These are phyloP conservation scores for Phytophthora tubulina DNA, from an alignment of 352 stramenopile genomes.

Conservation along the genomic window DNA sequence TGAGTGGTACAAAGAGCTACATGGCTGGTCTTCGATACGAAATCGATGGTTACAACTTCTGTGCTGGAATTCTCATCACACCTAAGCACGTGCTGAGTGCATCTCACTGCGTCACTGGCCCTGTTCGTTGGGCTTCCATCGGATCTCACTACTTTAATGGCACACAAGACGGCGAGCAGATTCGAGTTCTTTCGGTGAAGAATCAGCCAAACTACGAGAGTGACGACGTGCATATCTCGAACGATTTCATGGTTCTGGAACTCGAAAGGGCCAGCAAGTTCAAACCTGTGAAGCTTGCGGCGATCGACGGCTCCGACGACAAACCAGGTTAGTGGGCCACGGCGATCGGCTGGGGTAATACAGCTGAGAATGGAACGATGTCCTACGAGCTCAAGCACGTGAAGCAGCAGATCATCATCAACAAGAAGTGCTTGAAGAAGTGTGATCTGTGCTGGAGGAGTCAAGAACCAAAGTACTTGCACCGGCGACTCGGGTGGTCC, in stretches of 20 bases:
- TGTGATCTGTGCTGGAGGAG: slow-evolving; percentile 62
- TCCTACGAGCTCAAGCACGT: slow-evolving; percentile 47
- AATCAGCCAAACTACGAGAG: slow-evolving; percentile 19
- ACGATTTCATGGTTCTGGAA: slow-evolving; percentile 56
- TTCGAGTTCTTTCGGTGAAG: slow-evolving; percentile 22
- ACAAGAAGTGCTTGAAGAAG: slow-evolving; percentile 27
- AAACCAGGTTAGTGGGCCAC: slow-evolving; percentile 38
- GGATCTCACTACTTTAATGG: slow-evolving; percentile 27
- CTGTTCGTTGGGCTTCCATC: slow-evolving; percentile 21
- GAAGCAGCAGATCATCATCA: background rate
- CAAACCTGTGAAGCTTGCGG: slow-evolving; percentile 5
- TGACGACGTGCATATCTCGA: slow-evolving; percentile 13
- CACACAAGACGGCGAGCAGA: slow-evolving; percentile 27
- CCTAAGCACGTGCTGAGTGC: too few relatives aligned
- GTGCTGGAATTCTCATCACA: too few relatives aligned
- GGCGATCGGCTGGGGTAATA: slow-evolving; percentile 30
- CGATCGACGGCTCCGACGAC: slow-evolving; percentile 16
- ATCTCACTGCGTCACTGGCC: too few relatives aligned
- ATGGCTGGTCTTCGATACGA: too few relatives aligned
- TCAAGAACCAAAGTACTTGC: slow-evolving; percentile 46
- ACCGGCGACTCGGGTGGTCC: slow-evolving; percentile 62
- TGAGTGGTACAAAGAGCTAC: too few relatives aligned
- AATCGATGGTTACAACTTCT: too few relatives aligned
- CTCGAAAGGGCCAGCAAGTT: slow-evolving; percentile 46
- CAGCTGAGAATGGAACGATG: slow-evolving; percentile 21